These are phyloP conservation scores for Trichoderma koningiopsis DNA, from an alignment of 2,329 filamentous ascomycete species.

Conservation along the genomic window DNA sequence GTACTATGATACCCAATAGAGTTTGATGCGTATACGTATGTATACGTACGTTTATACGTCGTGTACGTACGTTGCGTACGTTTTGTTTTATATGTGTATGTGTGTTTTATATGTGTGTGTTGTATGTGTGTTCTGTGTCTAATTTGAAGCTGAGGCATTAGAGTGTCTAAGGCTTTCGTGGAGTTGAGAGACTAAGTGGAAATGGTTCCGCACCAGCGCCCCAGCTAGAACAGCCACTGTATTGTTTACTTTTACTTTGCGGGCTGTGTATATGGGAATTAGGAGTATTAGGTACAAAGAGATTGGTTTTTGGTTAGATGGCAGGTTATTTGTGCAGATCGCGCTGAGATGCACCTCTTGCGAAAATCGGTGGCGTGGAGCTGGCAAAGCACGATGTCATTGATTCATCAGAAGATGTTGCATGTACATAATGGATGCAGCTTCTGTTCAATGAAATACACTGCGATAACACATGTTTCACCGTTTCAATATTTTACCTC, in stretches of 20 bases:
- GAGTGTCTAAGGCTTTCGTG: neutral
- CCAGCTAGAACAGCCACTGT: neutral
- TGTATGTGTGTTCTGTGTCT: neutral
- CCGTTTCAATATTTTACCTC: neutral
- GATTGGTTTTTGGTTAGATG: neutral
- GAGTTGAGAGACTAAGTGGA: neutral
- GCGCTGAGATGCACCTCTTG: neutral
- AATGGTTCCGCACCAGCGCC: neutral
- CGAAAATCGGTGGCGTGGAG: neutral
- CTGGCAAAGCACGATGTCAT: neutral
- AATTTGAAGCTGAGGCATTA: neutral
- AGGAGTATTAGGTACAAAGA: neutral
- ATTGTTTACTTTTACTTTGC: neutral
- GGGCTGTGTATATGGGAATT: neutral
- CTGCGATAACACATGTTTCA: neutral
- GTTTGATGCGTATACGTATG: conserved; percentile 31
- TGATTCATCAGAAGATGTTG: neutral
- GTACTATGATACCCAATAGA: conserved; percentile 26
- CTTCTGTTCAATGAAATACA: neutral
- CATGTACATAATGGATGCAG: neutral
- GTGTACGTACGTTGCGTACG: conserved; percentile 30
- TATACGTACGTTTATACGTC: conserved; percentile 33
- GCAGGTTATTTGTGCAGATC: neutral
- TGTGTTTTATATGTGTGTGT: conserved; percentile 16
- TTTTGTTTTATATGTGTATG: conserved; percentile 31